Evolutionary conservation across 179 eudicot species (phyloP).

Genomic region (Carnegiea gigantea): DNA sequence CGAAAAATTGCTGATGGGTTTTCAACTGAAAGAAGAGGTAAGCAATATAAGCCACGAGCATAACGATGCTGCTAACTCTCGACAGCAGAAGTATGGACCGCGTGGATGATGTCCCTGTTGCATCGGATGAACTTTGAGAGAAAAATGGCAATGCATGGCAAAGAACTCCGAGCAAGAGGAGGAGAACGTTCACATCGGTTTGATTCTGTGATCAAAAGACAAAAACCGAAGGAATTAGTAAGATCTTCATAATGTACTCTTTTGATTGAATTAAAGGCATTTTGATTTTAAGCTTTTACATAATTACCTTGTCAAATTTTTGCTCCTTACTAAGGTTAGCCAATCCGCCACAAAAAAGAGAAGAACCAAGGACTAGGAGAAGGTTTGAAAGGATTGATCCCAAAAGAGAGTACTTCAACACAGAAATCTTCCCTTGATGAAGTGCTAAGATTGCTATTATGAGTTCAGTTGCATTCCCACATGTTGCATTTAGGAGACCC

Average conservation of each 20-base stretch:
- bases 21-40: conserved; percentile 69
- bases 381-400: conserved; percentile 79
- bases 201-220: conserved; percentile 44
- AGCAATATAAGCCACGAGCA: conserved; percentile 64
- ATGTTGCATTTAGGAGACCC: conserved; percentile 79
- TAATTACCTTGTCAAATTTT: conserved; percentile 55
- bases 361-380: conserved; percentile 69
- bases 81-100: conserved; percentile 50
- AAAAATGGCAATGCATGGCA: conserved; percentile 59
- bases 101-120: conserved; percentile 10
- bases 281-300: background rate
- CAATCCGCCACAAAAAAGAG: conserved; percentile 71
- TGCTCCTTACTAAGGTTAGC: conserved; percentile 65
- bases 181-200: conserved; percentile 56
- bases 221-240: background rate
- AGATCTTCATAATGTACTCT: background rate
- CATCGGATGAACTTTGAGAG: conserved; percentile 27
- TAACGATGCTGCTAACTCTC: conserved; percentile 57
- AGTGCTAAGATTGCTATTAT: conserved; percentile 77
- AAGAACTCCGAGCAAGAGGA: conserved; percentile 55
- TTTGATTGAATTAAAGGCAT: background rate
- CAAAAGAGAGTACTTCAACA: conserved; percentile 67
- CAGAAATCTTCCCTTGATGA: conserved; percentile 49
- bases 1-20: conserved; percentile 47
- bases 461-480: conserved; percentile 84